Evolutionary conservation across 441 rosid genomes (phyloP), one percentile per base, ranked within the genome.

Genomic region (Croton setiger): DNA sequence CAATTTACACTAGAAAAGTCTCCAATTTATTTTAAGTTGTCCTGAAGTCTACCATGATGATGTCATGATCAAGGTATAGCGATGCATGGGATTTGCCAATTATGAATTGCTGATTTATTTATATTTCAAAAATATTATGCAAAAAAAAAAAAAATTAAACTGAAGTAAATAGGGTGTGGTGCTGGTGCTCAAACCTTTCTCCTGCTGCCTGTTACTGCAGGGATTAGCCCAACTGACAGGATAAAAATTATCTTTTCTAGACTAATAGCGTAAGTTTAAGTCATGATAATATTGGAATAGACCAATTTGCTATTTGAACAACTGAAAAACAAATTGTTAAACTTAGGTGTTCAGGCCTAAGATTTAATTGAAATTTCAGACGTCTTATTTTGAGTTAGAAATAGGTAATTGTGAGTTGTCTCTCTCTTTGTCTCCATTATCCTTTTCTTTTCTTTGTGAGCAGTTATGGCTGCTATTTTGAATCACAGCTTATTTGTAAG

Each of bases 401-500:
- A 20, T 62, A 45, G 47, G 27, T 27, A n/a, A 18, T 6, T 52
- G 13, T 45, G 14, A 4, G 48, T 27, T 21, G 0, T 9, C 13
- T 14, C 31, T 56, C 39, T 43, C 52, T 31, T 37, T 21, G 15
- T 9, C 3, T 41, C 33, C 2, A 9, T 1, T 27, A 17, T 55
- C 20, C 20, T 49, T 49, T 23, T 36, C 15, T 53, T 52, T 53
- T 67, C 33, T 70, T 52, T 41, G 1, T 4, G 53, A 52, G 43
- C 39, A 35, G 37, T 39, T 21, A n/a, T 5, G 60, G 36, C 68
- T 69, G 61, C 56, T 36, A 60, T 23, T 27, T 65, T 36, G 27
- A 14, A n/a, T 58, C 52, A 41, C 55, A 55, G 58, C 65, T 78
- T 60, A 63, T 21, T 47, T 60, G 56, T 45, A 43, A 33, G 48